Base-by-base conservation (phyloP, 2,329 filamentous ascomycete species). In the Exophiala viscosa region DNA sequence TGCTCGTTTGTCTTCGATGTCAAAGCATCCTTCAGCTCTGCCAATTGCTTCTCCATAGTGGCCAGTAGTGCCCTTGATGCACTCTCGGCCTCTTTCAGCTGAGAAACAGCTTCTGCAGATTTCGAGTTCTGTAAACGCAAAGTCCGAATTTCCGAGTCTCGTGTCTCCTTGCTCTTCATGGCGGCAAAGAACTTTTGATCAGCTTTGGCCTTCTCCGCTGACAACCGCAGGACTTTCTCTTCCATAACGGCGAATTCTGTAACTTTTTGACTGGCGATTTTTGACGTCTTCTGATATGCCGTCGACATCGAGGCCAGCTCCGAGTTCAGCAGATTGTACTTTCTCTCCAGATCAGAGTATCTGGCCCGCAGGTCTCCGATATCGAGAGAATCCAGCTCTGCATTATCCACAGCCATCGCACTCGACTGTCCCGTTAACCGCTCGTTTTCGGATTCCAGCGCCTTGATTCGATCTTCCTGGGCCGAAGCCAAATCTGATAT, bases 101-200 rank as follows among this genome's bases (percentile, higher is more conserved):
- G 88, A 0, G 90, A 81, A 38, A 99, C 91, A 54, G 97, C 95
- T 67, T 97, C 93, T 0, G 90, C 90, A 52, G 88, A 95, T 72
- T 95, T 95, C 43, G 82, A 79, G 66, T 92, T 95, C 68, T 97
- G 91, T 57, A 84, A 79, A 55, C 90, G 84, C 52, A 96, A 74
- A 3, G 85, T 81, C 61, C 88, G 81, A 42, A 95, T 85, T 71
- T 97, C 92, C 53, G 82, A 79, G 52, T 90, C 86, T 45, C 90
- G 81, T 40, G 87, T 85, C 65, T 97, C 92, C 66, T 92, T 95
- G 62, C 91, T 87, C 68, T 96, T 96, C 78, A 95, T 90, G 7
- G 91, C 90, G 1, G 88, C 89, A 69, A 97, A 97, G 68, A 95
- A 99, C 71, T 97, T 97, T 66, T 97, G 92, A 65, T 99, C 93